Evolutionary conservation across 2,329 filamentous ascomycete genomes (phyloP), one percentile per base, ranked within the genome.

Genomic region (Stemphylium lycopersici): DNA sequence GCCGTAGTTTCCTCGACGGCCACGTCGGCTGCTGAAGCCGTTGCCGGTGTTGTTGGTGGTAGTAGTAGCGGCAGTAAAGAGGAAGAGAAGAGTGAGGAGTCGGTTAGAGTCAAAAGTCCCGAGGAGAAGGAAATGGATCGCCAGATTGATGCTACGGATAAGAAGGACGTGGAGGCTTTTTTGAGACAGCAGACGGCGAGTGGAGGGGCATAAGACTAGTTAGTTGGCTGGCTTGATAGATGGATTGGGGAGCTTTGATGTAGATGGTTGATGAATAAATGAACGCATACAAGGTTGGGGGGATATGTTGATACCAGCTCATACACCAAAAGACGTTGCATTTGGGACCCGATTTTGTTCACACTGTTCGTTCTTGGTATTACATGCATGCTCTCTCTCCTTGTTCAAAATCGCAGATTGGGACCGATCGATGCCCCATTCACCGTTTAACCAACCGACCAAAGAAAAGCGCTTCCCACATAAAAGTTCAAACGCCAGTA

Each of bases 1-100:
- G 61, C 66, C 18, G 52, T 59, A 6, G 70, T 70, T 2, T 59
- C 58, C 10, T 65, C 61, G 11, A 72, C 74, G 3, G 71, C 71
- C 2, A 66, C 59, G 1, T 66, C 67, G 4, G 77, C 73, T 7
- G 64, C 72, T 40, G 68, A 65, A 31, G 70, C 71, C 8, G 73
- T 67, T 6, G 59, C 65, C 7, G 62, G 64, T 37, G 63, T 64
- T 6, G 56, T 60, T 10, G 45, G 45, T 7, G 22, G 22, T 24
- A 7, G 22, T 24, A 7, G 8, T 29, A 8, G 26, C 3, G 63
- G 63, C 43, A 20, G 20, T 20, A 65, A 67, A 15, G 59, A 65
- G 8, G 64, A 67, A 24, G 59, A 59, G 10, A 56, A 59, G 48
- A 32, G 57, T 6, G 59, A 53, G 24, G 58, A 60, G 34, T 52